Evolutionary conservation across 2,329 filamentous ascomycete genomes (phyloP), one percentile per base, ranked within the genome.

Genomic region (Cercospora sesami): DNA sequence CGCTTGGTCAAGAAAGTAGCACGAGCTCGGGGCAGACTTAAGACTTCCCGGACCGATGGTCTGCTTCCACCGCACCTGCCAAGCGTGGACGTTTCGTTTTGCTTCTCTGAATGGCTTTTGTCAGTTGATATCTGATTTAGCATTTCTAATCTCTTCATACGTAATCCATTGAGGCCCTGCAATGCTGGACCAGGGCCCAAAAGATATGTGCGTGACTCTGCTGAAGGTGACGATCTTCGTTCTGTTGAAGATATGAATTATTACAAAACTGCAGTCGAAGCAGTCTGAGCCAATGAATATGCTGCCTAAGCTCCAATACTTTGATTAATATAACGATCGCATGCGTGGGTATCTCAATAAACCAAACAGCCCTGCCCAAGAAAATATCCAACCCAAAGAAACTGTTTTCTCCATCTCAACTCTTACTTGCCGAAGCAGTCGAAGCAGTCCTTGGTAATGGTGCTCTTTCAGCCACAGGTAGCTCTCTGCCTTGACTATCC

Each of bases 401-500:
- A 39, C 58, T 39, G 23, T 23, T 12, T 18, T 12, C 10, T 28
- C 51, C 16, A 31, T 18, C 36, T 63, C 60, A 60, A 28, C 26
- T 51, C 60, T 55, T 67, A 26, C 60, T 60, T 23, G 60, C 26
- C 39, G 60, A 33, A n/a, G 30, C 45, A 12, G 8, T 53, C 0
- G 31, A 53, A 2, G 63, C 67, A 23, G 66, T 67, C 63, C 70
- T 75, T 12, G 81, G 80, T 66, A 83, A 64, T 33, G 82, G 81
- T 67, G 82, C 82, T 72, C 81, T 77, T 71, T 83, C 82, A 65
- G 81, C 79, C 65, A 78, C 74, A 59, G 81, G 81, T 69, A 84
- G 75, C 64, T 78, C 74, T 72, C 81, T 76, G 67, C 80, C 80
- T 74, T 74, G 78, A 60, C 76, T 80, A 67, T 83, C 81, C 67